Base-by-base conservation (phyloP, 2,329 filamentous ascomycete species). In the Cladosporium sp. region DNA sequence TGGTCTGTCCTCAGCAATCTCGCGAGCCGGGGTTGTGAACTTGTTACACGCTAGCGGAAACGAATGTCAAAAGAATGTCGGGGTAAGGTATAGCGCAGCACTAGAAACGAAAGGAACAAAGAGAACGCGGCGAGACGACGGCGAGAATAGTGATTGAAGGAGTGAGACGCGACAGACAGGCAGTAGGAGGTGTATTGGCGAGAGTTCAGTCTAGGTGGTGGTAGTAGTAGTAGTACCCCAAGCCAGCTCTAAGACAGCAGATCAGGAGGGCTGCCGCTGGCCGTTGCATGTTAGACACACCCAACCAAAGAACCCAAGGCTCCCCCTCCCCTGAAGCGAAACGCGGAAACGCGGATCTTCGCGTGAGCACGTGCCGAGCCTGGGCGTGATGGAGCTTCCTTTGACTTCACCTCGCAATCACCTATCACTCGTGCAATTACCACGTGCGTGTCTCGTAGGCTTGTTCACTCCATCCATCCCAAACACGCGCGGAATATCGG, bases 1-100 rank as follows among this genome's bases (percentile, higher is more conserved):
- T 46, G 61, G 61, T 63, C 61, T 56, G 61, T 63, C 55, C 61
- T 56, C 33, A 29, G 61, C 35, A 63, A 63, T 63, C 50, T 63
- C 61, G 61, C 61, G 35, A 63, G 55, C 28, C 50, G 50, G 59
- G 59, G 61, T 33, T 46, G 40, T 46, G 40, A 46, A 46, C 33
- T 35, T 55, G 31, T 63, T 55, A 53, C 61, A 56, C 61, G 61
- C 61, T 63, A 63, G 61, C 49, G 61, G 50, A 40, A 63, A 63
- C 61, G 33, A 56, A 16, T 55, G 61, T 63, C 50, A 29, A 63
- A 46, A 46, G 49, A 55, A 53, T 53, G 50, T 63, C 35, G 56
- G 56, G 56, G 56, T 35, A 23, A 29, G 29, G 16, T 29, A 46
- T 59, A 59, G 56, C 37, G 56, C 56, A 21, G 37, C 18, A 29